phyloP scores from a whole-genome alignment of 495 filamentous ascomycete species.

The Talaromyces trachyspermus region DNA sequence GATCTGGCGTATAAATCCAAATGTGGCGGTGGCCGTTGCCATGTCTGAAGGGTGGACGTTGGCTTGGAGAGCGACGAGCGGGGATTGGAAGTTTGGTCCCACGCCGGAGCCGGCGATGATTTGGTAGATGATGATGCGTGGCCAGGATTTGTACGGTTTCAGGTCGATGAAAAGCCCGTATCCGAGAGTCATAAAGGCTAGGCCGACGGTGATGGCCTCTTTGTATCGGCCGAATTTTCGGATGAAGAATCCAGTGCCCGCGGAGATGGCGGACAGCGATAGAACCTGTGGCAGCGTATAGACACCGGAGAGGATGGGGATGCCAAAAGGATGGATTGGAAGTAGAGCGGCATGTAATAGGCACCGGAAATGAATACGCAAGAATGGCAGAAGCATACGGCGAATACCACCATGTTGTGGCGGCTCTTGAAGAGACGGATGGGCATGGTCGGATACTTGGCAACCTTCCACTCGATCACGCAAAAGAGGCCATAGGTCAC shows the following conservation, averaged over 20 bases:
- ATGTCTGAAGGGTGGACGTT: constrained; percentile 43
- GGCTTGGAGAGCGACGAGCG: constrained; percentile 52
- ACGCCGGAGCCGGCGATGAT: constrained; percentile 47
- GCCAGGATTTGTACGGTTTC: constrained; percentile 38
- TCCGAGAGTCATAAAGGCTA: constrained; percentile 47
- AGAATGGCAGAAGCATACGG: constrained; percentile 56
- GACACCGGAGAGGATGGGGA: constrained; percentile 70
- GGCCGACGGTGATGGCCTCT: constrained; percentile 41
- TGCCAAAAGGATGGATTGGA: constrained; percentile 66
- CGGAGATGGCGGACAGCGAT: constrained; percentile 60
- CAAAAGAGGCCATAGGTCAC: constrained; percentile 55
- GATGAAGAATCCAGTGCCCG: constrained; percentile 59
- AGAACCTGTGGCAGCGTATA: constrained; percentile 72
- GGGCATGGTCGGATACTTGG: constrained; percentile 73
- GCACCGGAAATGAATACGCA: constrained; percentile 66
- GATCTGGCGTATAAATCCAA: constrained; percentile 45
- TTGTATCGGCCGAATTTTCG: constrained; percentile 56
- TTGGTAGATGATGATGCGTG: constrained; percentile 46
- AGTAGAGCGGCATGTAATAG: constrained; percentile 76
- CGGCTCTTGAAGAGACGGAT: constrained; percentile 54
- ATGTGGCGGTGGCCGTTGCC: constrained; percentile 45
- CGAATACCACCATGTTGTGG: constrained; percentile 51
- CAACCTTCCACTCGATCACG: constrained; percentile 62
- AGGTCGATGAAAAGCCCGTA: constrained; percentile 46
- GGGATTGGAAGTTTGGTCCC: constrained; percentile 51